Evolutionary conservation across 1,139 yeast species (phyloP).

Genomic region (Yamadazyma friedrichii): DNA sequence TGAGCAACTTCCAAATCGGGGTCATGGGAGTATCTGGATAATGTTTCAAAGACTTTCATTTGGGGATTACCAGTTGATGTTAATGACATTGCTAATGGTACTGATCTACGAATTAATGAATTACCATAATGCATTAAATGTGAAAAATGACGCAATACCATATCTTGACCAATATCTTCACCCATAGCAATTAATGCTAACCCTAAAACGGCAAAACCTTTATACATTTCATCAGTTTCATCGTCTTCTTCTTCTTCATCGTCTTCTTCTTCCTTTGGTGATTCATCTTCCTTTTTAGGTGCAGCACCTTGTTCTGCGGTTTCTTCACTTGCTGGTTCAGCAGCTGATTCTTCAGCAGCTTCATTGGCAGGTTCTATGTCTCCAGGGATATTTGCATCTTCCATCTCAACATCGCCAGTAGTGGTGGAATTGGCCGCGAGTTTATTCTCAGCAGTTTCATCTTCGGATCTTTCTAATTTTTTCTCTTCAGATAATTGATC

Average conservation of each 20-base stretch:
- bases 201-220: conserved; percentile 92
- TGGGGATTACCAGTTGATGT: conserved; percentile 93
- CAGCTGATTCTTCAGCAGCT: conserved; percentile 14
- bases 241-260: conserved; percentile 29
- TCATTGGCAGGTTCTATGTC: conserved; percentile 9
- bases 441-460: conserved; percentile 17
- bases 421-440: conserved; percentile 12
- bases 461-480: conserved; percentile 38
- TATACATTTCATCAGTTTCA: conserved; percentile 65
- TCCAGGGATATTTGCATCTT: conserved; percentile 20
- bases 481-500: conserved; percentile 34
- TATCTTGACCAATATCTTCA: conserved; percentile 96
- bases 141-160: conserved; percentile 95
- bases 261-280: conserved; percentile 18
- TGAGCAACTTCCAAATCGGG: conserved; percentile 92
- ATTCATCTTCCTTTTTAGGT: conserved; percentile 8
- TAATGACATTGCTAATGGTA: conserved; percentile 96
- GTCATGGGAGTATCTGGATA: conserved; percentile 95
- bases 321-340: neutral
- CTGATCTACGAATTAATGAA: conserved; percentile 86
- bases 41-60: conserved; percentile 95
- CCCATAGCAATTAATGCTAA: conserved; percentile 96
- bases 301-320: neutral
- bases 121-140: conserved; percentile 98
- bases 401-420: conserved; percentile 23